phyloP scores from a whole-genome alignment of 225 moss, liverwort and hornwort genomes.

The Polytrichum formosum region DNA sequence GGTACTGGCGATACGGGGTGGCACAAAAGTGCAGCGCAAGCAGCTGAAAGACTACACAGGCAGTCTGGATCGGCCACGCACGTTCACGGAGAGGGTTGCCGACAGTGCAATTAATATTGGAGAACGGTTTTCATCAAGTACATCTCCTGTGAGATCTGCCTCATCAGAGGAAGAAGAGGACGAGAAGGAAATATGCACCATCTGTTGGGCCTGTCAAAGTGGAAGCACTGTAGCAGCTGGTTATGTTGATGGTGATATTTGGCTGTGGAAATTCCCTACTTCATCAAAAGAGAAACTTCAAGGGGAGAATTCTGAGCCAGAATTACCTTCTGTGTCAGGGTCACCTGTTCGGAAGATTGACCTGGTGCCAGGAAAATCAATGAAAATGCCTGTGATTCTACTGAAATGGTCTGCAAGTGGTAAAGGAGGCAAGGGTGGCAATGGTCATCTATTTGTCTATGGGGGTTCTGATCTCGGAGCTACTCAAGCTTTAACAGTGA shows the following conservation, averaged over 20 bases:
- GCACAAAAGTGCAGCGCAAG: slow-evolving; percentile 71
- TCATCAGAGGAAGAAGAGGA: slow-evolving; percentile 73
- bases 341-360: slow-evolving; percentile 59
- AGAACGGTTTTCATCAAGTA: slow-evolving; percentile 41
- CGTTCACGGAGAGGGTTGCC: slow-evolving; percentile 45
- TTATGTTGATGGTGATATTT: slow-evolving; percentile 88
- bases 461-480: slow-evolving; percentile 87
- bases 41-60: slow-evolving; percentile 53
- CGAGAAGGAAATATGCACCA: slow-evolving; percentile 82
- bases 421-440: slow-evolving; percentile 50
- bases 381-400: slow-evolving; percentile 88
- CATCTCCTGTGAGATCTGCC: slow-evolving; percentile 30
- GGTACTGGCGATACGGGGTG: slow-evolving; percentile 88
- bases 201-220: slow-evolving; percentile 85
- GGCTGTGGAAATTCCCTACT: slow-evolving; percentile 78
- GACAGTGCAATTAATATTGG: slow-evolving; percentile 46
- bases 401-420: slow-evolving; percentile 78
- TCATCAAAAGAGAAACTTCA: slow-evolving; percentile 56
- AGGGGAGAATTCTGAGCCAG: slow-evolving; percentile 50
- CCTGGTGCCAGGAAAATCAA: slow-evolving; percentile 66
- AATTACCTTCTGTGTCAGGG: slow-evolving; percentile 61
- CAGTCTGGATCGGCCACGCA: slow-evolving; percentile 48
- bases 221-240: slow-evolving; percentile 79
- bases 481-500: slow-evolving; percentile 76
- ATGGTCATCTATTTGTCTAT: slow-evolving; percentile 85